A percentile compares a stretch with the other conserved stretches of the same genome.
phyloP scores from a whole-genome alignment of 768 basidiomycete species.

The Tephrocybe sp. region DNA sequence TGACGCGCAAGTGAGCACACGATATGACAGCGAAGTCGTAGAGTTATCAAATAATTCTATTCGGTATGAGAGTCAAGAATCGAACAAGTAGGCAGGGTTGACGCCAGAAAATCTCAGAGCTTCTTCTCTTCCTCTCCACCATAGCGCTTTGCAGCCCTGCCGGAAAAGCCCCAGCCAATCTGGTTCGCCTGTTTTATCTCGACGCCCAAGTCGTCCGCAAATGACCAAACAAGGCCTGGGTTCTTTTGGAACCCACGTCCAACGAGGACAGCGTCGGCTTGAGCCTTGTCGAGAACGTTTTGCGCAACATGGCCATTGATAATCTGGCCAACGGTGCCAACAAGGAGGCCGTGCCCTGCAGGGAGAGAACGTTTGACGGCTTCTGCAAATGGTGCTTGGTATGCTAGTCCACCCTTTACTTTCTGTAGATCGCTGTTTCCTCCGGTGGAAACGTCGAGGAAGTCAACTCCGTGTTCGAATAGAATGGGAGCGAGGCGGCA shows the following conservation, averaged over 20 bases:
- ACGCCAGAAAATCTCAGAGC: no score
- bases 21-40: no score
- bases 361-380: conserved; percentile 43
- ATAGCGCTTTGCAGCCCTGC: conserved; percentile 21
- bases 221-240: conserved; percentile 48
- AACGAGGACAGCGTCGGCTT: conserved; percentile 57
- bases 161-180: conserved; percentile 52
- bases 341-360: conserved; percentile 35
- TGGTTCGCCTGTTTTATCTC: conserved; percentile 47
- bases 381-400: conserved; percentile 55
- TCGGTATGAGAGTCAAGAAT: no score
- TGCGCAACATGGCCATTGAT: conserved; percentile 53
- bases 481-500: conserved; percentile 57
- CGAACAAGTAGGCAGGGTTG: no score
- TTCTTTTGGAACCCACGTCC: conserved; percentile 60
- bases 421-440: conserved; percentile 49
- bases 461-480: conserved; percentile 63
- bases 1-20: no score
- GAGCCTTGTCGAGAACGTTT: conserved; percentile 51
- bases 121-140: no score
- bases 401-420: conserved; percentile 34
- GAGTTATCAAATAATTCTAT: no score
- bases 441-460: conserved; percentile 70
- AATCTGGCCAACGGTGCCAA: conserved; percentile 54
- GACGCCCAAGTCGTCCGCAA: conserved; percentile 58